phyloP scores from a whole-genome alignment of 164 flowering plant species.

The Aristolochia fimbriata region DNA sequence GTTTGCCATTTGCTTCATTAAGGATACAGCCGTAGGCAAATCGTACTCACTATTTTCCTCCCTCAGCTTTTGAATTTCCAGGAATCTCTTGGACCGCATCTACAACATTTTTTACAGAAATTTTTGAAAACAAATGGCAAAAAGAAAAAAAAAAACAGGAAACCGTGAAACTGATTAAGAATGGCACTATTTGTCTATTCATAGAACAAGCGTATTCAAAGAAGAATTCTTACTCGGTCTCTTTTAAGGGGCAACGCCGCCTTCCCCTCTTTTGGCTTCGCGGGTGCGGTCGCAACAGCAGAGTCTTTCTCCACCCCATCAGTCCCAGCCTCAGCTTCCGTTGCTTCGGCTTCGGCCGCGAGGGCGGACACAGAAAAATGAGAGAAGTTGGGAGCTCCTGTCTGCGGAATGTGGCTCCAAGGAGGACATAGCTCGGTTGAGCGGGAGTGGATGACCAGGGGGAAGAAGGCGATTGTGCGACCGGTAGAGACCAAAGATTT shows the following conservation, averaged over 20 bases:
- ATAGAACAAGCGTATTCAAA: background rate
- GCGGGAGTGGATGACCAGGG: too few species aligned
- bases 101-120: conserved; percentile 9
- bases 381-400: too few species aligned
- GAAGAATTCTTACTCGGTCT: conserved; percentile 47
- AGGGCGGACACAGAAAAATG: background rate
- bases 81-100: conserved; percentile 88
- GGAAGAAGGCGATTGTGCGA: too few species aligned
- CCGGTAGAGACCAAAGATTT: too few species aligned
- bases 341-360: background rate
- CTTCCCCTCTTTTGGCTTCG: conserved; percentile 81
- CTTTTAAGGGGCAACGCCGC: conserved; percentile 79
- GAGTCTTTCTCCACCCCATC: background rate
- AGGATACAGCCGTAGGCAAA: conserved; percentile 56
- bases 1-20: conserved; percentile 64
- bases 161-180: background rate
- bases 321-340: background rate
- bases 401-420: too few species aligned
- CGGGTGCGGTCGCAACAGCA: conserved; percentile 11
- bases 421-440: too few species aligned
- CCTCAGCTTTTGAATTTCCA: conserved; percentile 87
- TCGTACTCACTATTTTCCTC: conserved; percentile 86
- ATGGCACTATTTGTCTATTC: background rate
- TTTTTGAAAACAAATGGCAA: background rate
- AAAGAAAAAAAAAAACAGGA: too few species aligned